Base-by-base conservation (phyloP, 1,284 basidiomycete species). In the Leccinum holopus region DNA sequence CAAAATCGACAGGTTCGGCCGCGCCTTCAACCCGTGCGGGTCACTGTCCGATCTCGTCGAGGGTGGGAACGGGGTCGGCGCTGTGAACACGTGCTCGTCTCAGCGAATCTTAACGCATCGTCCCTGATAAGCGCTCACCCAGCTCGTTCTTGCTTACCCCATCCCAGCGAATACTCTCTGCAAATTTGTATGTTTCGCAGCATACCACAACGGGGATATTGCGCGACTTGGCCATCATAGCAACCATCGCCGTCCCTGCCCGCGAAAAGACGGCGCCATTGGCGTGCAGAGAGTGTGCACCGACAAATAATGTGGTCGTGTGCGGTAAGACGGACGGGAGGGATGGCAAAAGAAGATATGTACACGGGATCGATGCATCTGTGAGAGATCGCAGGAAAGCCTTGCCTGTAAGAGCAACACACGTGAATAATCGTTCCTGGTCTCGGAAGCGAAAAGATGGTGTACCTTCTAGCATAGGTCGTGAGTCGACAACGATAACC, bases 101-200 rank as follows among this genome's bases (percentile, higher is more conserved):
- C n/a, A 74, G 62, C 28, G 30, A 1, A 28, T n/a, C 9, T 16
- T 25, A 2, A 30, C 11, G 5, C 33, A 63, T 30, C 11, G 5
- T 35, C 35, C 32, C 14, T 12, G 2, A 1, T 8, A 12, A 18
- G 8, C 5, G 18, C 81, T 72, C 69, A 90, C 95, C 94, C 39
- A 97, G 81, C 77, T 99, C 97, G 74, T 99, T 99, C 75, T 93
- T 94, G 33, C 94, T 95, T 67, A 99, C 95, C 35, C 92, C 92
- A 76, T 99, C 97, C 57, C 99, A 81, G 75, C 94, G 90, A 39
- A 99, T 91, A 39, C 88, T 87, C 69, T 99, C 97, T 25, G 92
- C 92, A 71, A 97, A 98, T 76, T 99, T 99, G 82, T 98, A 98
- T 18, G 97, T 99, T 79, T 99, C 97, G 70, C 96, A 97, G 70